These are phyloP conservation scores for Penicillium bovifimosum DNA, from an alignment of 495 filamentous ascomycete genomes.

Conservation along the genomic window DNA sequence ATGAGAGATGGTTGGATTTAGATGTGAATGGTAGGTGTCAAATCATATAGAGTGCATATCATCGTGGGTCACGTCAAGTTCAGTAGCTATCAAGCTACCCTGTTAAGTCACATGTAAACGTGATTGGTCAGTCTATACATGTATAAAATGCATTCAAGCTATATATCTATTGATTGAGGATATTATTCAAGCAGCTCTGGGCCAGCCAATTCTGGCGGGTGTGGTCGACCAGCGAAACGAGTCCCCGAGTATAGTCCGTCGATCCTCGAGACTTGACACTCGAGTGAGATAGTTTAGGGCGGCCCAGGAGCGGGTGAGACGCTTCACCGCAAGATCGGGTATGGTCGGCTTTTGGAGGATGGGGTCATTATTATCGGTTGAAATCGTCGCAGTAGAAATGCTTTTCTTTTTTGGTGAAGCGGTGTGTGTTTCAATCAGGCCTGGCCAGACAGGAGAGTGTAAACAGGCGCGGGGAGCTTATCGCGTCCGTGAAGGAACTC, in stretches of 20 bases:
- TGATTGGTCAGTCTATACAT: neutral
- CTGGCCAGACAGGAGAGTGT: constrained; percentile 73
- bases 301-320: neutral
- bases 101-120: neutral
- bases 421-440: constrained; percentile 12
- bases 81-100: neutral
- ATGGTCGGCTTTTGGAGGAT: neutral
- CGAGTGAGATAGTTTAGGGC: neutral
- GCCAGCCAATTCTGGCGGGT: constrained; percentile 2
- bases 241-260: neutral
- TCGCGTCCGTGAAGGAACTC: constrained; percentile 88
- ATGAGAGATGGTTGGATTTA: neutral
- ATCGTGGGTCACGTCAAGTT: neutral
- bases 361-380: constrained; percentile 5
- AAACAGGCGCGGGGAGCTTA: constrained; percentile 79
- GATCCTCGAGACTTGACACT: neutral
- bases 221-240: constrained; percentile 6
- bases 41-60: neutral
- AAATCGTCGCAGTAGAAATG: constrained; percentile 3
- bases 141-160: constrained; percentile 7
- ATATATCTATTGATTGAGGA: constrained; percentile 12
- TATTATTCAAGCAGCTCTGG: neutral
- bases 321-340: constrained; percentile 7
- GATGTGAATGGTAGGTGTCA: neutral
- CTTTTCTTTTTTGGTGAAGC: constrained; percentile 13